Base-by-base conservation (phyloP, 257 asterid genomes). In the Gentiana dahurica region DNA sequence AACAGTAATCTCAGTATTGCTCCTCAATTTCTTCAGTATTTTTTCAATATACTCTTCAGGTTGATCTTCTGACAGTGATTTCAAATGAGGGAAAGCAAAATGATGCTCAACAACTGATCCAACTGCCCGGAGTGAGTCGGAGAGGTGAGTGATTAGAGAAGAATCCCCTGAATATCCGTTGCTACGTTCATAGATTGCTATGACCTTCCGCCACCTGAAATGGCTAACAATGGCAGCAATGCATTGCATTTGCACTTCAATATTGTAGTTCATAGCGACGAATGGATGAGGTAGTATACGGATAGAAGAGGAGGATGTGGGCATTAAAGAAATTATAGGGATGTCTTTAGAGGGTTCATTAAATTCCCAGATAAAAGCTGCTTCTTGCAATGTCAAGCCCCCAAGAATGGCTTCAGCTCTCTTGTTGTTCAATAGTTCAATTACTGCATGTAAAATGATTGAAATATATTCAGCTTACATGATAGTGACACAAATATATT, bases 191-290 rank as follows among this genome's bases (percentile, higher is more conserved):
- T 75, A 70, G 15, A 84, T 58, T 1, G 75, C 59, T 32, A 73
- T 68, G 51, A 78, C 74, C 49, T 76, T 77, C 60, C 70, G 61
- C 94, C 91, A 85, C 49, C 55, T 55, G 74, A 77, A 85, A 60
- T 62, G 81, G 51, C 70, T 71, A 49, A 78, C 51, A 12, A 85
- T 54, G 9, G 80, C 77, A 8, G 95, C 77, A 2, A 78, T 39
- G 62, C 88, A 71, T 44, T 60, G 77, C 55, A 55, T 75, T 67
- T 70, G 82, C 64, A 64, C 32, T 50, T 45, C 24, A 51, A 67
- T 52, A 33, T 76, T 65, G 47, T 46, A 44, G 38, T 52, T 66
- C 64, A 79, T 71, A 4, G 77, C 13, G 56, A 66, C 61, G 49
- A 65, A 55, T 5, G 70, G 37, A 10, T 63, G 63, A 4, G 60